Base-by-base conservation (phyloP, 208 protist species). In the Phytomonas sp. region DNA sequence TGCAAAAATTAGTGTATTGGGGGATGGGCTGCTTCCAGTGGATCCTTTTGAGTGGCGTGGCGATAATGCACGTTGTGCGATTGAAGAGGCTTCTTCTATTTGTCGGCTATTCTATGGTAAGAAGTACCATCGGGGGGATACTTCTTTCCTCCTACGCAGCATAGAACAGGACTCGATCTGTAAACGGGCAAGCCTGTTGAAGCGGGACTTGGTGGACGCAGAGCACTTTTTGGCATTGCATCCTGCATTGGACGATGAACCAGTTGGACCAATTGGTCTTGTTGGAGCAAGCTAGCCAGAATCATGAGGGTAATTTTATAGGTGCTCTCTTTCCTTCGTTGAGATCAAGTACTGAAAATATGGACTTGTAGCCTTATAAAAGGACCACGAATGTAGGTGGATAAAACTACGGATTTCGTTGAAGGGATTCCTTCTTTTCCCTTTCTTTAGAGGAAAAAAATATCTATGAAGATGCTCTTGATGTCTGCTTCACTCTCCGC, bases 41-140 rank as follows among this genome's bases (percentile, higher is more conserved):
- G 86, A 94, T 66, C 77, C 84, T 5, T 94, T 94, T 68, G 89
- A 94, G 74, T 94, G 84, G 82, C 78, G 89, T 32, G 89, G 89
- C 11, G 89, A 94, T 80, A 77, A 81, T 37, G 81, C 80, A 9
- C 83, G 82, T 32, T 78, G 73, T 64, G 70, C 77, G 67, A 81
- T 94, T 32, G 84, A 92, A 65, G 89, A 94, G 67, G 89, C 89
- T 4, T 88, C 89, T 2, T 76, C 78, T 15, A 59, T 94, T 62
- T 89, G 83, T 71, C 77, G 83, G 8, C 70, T 76, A 0, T 87
- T 94, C 73, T 94, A 94, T 66, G 84, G 89, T 0, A 90, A 85
- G 36, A 92, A 91, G 75, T 94, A 91, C 67, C 89, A 94, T 73
- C 81, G 89, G 40, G 89, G 84, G 30, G 79, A 88, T 66, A 83